Base-by-base conservation (phyloP, 106 monocot genomes). In the Dendrobium nobile region DNA sequence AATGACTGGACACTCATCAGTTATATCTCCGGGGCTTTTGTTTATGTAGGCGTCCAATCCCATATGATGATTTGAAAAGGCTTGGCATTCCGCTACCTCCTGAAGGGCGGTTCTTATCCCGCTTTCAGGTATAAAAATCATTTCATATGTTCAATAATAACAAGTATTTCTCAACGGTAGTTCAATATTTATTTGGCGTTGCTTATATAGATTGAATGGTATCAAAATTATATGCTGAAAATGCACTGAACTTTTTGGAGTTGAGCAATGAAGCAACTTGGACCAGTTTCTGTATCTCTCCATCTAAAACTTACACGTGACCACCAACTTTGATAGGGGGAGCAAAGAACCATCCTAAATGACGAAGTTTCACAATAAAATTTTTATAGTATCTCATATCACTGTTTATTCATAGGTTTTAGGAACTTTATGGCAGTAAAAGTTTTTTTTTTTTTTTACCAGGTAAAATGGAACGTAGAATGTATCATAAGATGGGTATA, bases 71-170 rank as follows among this genome's bases (percentile, higher is more conserved):
- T 75, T 80, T 99, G 81, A 93, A 95, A 80, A 88, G 85, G 79
- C 93, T 99, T 59, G 99, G 99, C 28, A 99, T 99, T 77, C 84
- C 91, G 72, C 88, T 87, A 54, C 99, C 99, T 75, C 99, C 95
- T 2, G 91, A 95, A 86, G 95, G 93, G 45, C 88, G 81, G 45
- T 99, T 92, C 73, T 84, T 95, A 85, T 84, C 91, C 54, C 91
- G 95, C 75, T 90, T 82, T 81, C 83, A 99, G 89, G 99, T 99
- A 87, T 51, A 11, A 37, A 4, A 22, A 40, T 41, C 61, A 18
- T 42, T 64, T 58, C 45, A 7, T 16, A 56, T 67, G 5, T 26
- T 67, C 2, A 26, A 67, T 10, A 67, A 10, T 28, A 9, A 10
- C 67, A 67, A 27, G 27, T 24, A 27, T 26, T 67, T 9, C 67